Conservation (phyloP, 441 rosid genomes). For the Monsonia emarginata region DNA sequence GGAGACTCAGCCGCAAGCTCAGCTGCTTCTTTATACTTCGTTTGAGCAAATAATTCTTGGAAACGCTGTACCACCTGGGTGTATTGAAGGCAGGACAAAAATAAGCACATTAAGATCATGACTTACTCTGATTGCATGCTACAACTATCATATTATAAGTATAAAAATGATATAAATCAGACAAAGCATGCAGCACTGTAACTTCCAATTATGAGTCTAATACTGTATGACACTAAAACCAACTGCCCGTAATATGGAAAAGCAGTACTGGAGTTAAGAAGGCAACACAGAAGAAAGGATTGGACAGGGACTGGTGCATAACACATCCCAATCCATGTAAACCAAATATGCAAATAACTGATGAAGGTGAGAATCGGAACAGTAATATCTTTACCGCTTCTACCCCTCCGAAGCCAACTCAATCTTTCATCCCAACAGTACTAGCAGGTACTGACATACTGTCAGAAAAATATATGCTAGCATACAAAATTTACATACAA, state of each 20-base stretch:
- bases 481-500: background rate
- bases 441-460: background rate
- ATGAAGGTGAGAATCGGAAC: background rate
- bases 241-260: background rate
- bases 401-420: background rate
- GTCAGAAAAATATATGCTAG: background rate
- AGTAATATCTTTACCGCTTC: background rate
- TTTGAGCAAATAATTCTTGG: slow-evolving; percentile 96
- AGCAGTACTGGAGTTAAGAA: background rate
- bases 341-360: background rate
- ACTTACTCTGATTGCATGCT: background rate
- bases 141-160: background rate
- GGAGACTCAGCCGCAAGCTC: slow-evolving; percentile 99
- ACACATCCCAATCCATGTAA: background rate
- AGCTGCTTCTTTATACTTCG: slow-evolving; percentile 98
- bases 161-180: background rate
- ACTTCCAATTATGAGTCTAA: background rate
- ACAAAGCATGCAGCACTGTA: background rate
- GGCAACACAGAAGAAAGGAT: background rate
- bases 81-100: slow-evolving; percentile 17
- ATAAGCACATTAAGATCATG: background rate
- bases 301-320: background rate
- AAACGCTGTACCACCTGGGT: slow-evolving; percentile 94
- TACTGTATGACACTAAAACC: background rate
- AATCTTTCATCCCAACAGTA: background rate